Percentiles rank a stretch among this genome's conserved stretches.
Conservation (phyloP, 495 filamentous ascomycete genomes). For the Penicillium nucicola region DNA sequence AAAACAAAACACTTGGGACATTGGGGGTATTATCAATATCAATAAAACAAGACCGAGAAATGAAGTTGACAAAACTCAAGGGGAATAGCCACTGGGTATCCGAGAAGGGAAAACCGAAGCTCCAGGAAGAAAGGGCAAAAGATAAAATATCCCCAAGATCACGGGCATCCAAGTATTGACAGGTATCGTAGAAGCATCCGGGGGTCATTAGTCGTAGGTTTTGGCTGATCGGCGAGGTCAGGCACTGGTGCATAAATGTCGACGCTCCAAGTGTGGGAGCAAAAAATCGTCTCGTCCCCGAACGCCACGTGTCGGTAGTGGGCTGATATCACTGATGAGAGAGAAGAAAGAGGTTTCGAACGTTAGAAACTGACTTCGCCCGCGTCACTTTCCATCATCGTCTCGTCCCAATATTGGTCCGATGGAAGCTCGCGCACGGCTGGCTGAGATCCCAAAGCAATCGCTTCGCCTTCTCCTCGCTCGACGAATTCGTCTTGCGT, state of each 20-base stretch:
- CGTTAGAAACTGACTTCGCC: constrained; percentile 46
- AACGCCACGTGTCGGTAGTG: constrained; percentile 12
- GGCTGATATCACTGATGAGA: constrained; percentile 5
- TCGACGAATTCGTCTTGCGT: constrained; percentile 54
- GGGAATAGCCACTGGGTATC: constrained; percentile 12
- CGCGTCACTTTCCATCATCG: constrained; percentile 40
- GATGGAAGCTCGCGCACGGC: constrained; percentile 26
- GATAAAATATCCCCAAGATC: constrained; percentile 11
- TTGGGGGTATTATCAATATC: constrained; percentile 35
- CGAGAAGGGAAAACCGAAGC: constrained; percentile 4
- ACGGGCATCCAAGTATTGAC: constrained; percentile 34
- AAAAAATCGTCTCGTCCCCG: constrained; percentile 13
- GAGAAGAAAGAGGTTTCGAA: neutral
- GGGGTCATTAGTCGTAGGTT: constrained; percentile 23
- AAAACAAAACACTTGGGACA: constrained; percentile 7
- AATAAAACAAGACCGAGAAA: constrained; percentile 38
- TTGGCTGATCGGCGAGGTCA: constrained; percentile 1
- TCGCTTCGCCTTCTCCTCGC: constrained; percentile 46
- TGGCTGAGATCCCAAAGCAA: constrained; percentile 31
- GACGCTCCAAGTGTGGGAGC: constrained; percentile 3
- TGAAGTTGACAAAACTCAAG: constrained; percentile 11
- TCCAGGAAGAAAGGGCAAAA: constrained; percentile 11
- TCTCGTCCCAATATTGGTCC: constrained; percentile 42
- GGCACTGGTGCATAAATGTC: constrained; percentile 8
- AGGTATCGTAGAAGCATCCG: constrained; percentile 22